Evolutionary conservation across 1,284 basidiomycete species (phyloP).

Genomic region (Nidula niveotomentosa): DNA sequence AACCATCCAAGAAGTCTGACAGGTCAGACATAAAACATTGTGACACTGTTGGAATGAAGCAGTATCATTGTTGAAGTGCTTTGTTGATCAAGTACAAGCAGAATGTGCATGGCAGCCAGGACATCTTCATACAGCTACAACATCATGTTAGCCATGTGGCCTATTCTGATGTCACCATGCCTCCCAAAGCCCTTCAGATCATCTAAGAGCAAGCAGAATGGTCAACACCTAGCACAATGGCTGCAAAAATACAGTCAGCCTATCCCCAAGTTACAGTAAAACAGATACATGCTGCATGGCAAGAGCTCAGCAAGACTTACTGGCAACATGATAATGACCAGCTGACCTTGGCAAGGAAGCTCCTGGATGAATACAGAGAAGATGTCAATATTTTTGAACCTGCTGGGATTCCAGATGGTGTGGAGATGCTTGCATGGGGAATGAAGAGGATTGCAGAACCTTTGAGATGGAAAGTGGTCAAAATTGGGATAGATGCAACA

Average conservation of each 20-base stretch:
- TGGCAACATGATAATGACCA: conserved; percentile 23
- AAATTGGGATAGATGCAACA: conserved; percentile 16
- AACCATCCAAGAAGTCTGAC: too few species aligned
- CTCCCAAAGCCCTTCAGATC: conserved; percentile 9
- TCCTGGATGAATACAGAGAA: conserved; percentile 19
- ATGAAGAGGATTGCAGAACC: conserved; percentile 10
- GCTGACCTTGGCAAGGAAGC: conserved; percentile 19
- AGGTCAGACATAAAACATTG: conserved; percentile 6
- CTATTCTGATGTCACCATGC: conserved; percentile 12
- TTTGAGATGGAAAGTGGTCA: conserved; percentile 10
- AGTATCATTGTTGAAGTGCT: conserved; percentile 6
- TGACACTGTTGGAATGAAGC: too few species aligned
- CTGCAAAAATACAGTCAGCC: conserved; percentile 7
- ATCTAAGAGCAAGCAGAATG: conserved; percentile 13
- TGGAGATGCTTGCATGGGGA: conserved; percentile 13
- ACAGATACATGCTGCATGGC: too few species aligned
- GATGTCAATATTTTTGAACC: conserved; percentile 19
- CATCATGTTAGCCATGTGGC: conserved; percentile 12
- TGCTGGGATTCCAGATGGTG: conserved; percentile 8
- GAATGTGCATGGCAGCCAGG: background rate
- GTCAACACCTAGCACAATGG: conserved; percentile 12
- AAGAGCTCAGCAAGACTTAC: conserved; percentile 17
- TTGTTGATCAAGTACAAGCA: conserved; percentile 7
- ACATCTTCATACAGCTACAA: conserved; percentile 8
- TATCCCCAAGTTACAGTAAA: conserved; percentile 11